A percentile compares a stretch with the other conserved stretches of the same genome.
These are phyloP conservation scores for Aspergillus egyptiacus DNA, from an alignment of 495 filamentous ascomycete species.

Conservation along the genomic window DNA sequence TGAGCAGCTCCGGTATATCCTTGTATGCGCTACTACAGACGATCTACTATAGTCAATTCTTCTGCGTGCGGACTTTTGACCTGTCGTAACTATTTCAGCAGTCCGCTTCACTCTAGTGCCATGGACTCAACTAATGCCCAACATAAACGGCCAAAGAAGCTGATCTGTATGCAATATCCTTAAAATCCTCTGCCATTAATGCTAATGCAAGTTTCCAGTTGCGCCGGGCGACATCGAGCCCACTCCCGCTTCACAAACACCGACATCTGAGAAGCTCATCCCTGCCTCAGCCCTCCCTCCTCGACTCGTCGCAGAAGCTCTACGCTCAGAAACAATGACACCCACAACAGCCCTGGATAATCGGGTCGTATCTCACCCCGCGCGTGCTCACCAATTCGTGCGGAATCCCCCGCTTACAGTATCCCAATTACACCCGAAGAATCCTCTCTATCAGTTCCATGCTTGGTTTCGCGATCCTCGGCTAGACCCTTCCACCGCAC, in stretches of 20 bases:
- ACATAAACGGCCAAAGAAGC: slow-evolving; percentile 35
- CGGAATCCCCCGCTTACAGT: slow-evolving; percentile 41
- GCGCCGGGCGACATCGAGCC: slow-evolving; percentile 40
- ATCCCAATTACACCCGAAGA: slow-evolving; percentile 35
- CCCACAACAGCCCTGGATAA: slow-evolving; percentile 33
- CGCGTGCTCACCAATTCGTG: slow-evolving; percentile 44
- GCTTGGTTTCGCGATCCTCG: slow-evolving; percentile 74
- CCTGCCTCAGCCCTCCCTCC: slow-evolving; percentile 20
- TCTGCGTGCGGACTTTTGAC: neutral
- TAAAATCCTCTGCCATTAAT: neutral
- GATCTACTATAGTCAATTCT: neutral
- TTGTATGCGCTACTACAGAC: slow-evolving; percentile 1
- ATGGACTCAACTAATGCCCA: slow-evolving; percentile 4
- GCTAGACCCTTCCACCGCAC: slow-evolving; percentile 53
- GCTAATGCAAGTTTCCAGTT: slow-evolving; percentile 22
- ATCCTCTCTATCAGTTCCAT: slow-evolving; percentile 78
- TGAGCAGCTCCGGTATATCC: neutral
- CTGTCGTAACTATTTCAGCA: neutral
- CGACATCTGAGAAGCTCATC: slow-evolving; percentile 5
- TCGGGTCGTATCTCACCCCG: slow-evolving; percentile 34
- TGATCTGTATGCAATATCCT: slow-evolving; percentile 33
- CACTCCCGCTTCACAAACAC: slow-evolving; percentile 14
- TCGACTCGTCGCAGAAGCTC: slow-evolving; percentile 20
- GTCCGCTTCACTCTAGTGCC: neutral
- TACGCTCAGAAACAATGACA: slow-evolving; percentile 33